These are phyloP conservation scores for Neurospora sp. DNA, from an alignment of 495 filamentous ascomycete species.

Conservation along the genomic window DNA sequence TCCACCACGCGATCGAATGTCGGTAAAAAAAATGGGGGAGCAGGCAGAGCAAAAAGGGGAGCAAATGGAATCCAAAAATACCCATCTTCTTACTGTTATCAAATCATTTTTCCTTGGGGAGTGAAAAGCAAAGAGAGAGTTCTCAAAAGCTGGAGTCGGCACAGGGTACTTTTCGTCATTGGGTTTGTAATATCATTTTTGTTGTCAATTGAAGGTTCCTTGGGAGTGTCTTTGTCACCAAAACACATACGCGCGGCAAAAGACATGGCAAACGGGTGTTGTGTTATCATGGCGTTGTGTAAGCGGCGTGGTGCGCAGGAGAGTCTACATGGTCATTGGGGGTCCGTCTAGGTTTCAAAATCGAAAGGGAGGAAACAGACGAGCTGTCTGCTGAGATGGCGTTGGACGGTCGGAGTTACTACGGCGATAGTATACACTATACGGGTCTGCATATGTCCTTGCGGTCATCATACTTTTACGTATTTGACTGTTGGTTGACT, in stretches of 20 bases:
- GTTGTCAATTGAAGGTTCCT: neutral
- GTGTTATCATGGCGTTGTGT: neutral
- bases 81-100: neutral
- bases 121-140: neutral
- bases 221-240: neutral
- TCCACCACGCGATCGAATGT: neutral
- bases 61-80: neutral
- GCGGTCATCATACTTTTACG: neutral
- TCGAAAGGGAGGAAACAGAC: neutral
- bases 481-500: neutral
- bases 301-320: neutral
- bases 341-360: too few relatives aligned
- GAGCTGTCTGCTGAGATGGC: neutral
- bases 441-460: neutral
- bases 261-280: neutral
- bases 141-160: neutral
- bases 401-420: neutral
- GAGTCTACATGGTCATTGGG: neutral
- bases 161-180: neutral
- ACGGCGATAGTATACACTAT: neutral
- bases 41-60: neutral
- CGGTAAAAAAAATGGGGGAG: neutral
- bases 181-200: neutral
- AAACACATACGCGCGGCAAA: neutral
- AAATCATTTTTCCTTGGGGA: neutral